Evolutionary conservation across 371 early-diverging fungal species (phyloP).

Genomic region (Apophysomyces ossiformis): DNA sequence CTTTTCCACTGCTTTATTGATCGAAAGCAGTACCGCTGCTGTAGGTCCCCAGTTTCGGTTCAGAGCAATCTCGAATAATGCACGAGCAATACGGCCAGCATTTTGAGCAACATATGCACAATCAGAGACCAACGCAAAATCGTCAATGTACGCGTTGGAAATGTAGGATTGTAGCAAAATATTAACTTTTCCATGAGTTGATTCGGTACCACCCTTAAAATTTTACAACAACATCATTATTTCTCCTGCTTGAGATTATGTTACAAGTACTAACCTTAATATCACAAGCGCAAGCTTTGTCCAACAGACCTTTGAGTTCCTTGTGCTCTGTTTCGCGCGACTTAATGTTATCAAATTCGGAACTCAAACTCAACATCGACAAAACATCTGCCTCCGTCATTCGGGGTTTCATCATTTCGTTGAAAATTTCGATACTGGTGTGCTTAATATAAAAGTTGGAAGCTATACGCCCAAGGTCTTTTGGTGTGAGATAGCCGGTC

Average conservation of each 20-base stretch:
- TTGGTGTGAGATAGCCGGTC: conserved; percentile 83
- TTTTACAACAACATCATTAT: not conserved
- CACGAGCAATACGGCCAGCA: conserved; percentile 91
- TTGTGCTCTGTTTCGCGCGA: conserved; percentile 85
- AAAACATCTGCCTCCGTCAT: conserved; percentile 93
- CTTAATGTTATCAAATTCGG: conserved; percentile 93
- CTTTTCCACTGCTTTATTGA: conserved; percentile 90
- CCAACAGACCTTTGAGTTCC: conserved; percentile 77
- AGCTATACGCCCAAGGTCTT: conserved; percentile 93
- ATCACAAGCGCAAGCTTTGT: conserved; percentile 79
- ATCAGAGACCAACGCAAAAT: conserved; percentile 94
- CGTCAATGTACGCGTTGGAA: conserved; percentile 78
- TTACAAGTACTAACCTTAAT: conserved; percentile 62
- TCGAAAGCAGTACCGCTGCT: conserved; percentile 75
- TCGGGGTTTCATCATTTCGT: conserved; percentile 67
- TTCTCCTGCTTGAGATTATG: not conserved
- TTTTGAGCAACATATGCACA: conserved; percentile 93
- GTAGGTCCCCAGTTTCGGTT: conserved; percentile 91
- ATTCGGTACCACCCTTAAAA: conserved; percentile 62
- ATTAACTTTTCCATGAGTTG: conserved; percentile 89
- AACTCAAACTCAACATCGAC: conserved; percentile 84
- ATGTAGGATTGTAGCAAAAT: conserved; percentile 90
- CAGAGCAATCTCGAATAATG: conserved; percentile 93
- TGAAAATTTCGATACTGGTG: conserved; percentile 86
- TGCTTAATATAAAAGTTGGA: conserved; percentile 90